Evolutionary conservation across 129 eudicot genomes (phyloP), one percentile per base, ranked within the genome.

Genomic region (Tagetes erecta): DNA sequence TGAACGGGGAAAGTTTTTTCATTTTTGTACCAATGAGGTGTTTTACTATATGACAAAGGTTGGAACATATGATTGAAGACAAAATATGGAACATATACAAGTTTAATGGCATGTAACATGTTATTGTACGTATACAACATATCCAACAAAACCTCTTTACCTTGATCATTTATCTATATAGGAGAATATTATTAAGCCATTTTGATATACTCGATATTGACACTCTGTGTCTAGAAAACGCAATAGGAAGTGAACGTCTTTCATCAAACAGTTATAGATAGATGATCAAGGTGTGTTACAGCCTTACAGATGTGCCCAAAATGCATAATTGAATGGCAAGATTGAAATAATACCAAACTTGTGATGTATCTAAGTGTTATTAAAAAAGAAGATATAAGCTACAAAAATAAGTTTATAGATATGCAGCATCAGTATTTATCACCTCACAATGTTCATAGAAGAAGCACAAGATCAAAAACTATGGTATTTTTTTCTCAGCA

Each of bases 11-110:
- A 68, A 45, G 27, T 7, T 8, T 56, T 35, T 33, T 38, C 38
- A 20, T 20, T 50, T 78, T 62, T 62, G 35, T 75, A 50, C 59
- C 20, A 60, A 34, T 73, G 47, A 70, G 36, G 35, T 42, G 33
- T 55, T 65, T 35, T 60, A 70, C 57, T 70, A 71, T 64, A 53
- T 35, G 83, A 79, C 83, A 79, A 79, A 56, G 52, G 3, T 44
- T 52, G 68, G 78, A 50, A 79, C 51, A 79, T 79, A 34, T 64
- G 68, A 34, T 31, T 55, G 8, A 45, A 52, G 60, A 72, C 83
- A 79, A 64, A 13, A 65, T 44, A 64, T 55, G 53, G 78, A 72
- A 79, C 59, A 65, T 51, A n/a, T 71, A 63, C 72, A 41, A 8
- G 47, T 39, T 53, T 64, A 14, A 40, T 50, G 57, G 2, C 11